Conservation (phyloP, 163 green algal species). For the Scenedesmus sp. region DNA sequence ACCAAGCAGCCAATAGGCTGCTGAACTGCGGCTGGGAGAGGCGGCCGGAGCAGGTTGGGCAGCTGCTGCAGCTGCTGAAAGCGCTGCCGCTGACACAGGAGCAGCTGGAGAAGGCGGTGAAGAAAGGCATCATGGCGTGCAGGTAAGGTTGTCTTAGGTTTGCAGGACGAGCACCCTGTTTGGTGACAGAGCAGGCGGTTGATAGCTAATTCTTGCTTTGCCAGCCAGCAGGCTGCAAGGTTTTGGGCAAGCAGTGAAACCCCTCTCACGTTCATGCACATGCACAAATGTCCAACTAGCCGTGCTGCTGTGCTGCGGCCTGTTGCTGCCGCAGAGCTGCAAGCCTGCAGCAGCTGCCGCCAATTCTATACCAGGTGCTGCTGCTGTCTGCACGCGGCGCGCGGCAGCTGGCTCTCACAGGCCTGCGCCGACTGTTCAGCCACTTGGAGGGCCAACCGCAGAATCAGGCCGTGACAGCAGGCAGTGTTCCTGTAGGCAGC, state of each 20-base stretch:
- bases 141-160: neutral
- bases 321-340: constrained; percentile 19
- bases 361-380: constrained; percentile 52
- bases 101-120: constrained; percentile 15
- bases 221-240: neutral
- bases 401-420: neutral
- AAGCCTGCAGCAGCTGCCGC: constrained; percentile 49
- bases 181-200: too few species aligned
- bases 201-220: too few species aligned
- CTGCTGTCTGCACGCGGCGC: constrained; percentile 14
- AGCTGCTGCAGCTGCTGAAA: constrained; percentile 40
- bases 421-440: constrained; percentile 7
- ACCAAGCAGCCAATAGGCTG: constrained; percentile 1
- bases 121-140: constrained; percentile 33
- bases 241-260: too few species aligned
- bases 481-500: neutral
- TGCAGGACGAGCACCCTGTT: neutral
- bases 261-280: neutral
- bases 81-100: constrained; percentile 26
- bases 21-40: constrained; percentile 14
- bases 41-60: constrained; percentile 31
- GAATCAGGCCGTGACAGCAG: neutral
- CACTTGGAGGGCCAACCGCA: constrained; percentile 7
- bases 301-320: neutral
- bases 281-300: too few species aligned